These are phyloP conservation scores for Boletus sensibilis DNA, from an alignment of 768 basidiomycete species.

Conservation along the genomic window DNA sequence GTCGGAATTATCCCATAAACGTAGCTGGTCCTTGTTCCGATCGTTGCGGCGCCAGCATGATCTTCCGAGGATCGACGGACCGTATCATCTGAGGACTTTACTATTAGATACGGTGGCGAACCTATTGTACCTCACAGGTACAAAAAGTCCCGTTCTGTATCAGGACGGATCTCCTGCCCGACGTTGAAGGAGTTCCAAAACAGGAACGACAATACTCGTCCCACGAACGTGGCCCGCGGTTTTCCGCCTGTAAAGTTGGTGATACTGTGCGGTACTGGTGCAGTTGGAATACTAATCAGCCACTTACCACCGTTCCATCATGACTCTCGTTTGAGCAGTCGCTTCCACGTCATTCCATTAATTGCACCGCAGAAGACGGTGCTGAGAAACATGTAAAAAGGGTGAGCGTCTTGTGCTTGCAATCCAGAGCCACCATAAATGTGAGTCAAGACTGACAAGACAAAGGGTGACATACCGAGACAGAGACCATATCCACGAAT, in stretches of 20 bases:
- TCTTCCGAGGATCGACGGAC: conserved; percentile 14
- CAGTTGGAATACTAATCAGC: not conserved
- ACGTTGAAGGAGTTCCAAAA: not conserved
- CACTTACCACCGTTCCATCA: not conserved
- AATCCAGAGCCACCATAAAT: not conserved
- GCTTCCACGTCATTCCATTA: not conserved
- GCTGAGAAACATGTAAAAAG: not conserved
- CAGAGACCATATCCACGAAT: not conserved
- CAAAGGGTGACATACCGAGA: conserved; percentile 2
- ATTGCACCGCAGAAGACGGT: not conserved
- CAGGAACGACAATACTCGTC: conserved; percentile 4
- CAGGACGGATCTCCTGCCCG: conserved; percentile 4
- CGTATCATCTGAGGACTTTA: not conserved
- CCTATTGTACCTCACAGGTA: not conserved
- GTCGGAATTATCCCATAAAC: not conserved
- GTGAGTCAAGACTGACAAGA: not conserved
- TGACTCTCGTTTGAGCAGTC: not conserved
- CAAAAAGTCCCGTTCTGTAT: conserved; percentile 2
- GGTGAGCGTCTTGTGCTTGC: not conserved
- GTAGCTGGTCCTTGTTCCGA: not conserved
- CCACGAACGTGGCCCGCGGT: conserved; percentile 11
- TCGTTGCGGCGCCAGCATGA: not conserved
- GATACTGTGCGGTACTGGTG: not conserved
- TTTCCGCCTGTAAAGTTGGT: not conserved
- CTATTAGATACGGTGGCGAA: not conserved